Percentiles rank a stretch among this genome's conserved stretches.
These are phyloP conservation scores for Phaffia rhodozyma DNA, from an alignment of 1,284 basidiomycete species.

Conservation along the genomic window DNA sequence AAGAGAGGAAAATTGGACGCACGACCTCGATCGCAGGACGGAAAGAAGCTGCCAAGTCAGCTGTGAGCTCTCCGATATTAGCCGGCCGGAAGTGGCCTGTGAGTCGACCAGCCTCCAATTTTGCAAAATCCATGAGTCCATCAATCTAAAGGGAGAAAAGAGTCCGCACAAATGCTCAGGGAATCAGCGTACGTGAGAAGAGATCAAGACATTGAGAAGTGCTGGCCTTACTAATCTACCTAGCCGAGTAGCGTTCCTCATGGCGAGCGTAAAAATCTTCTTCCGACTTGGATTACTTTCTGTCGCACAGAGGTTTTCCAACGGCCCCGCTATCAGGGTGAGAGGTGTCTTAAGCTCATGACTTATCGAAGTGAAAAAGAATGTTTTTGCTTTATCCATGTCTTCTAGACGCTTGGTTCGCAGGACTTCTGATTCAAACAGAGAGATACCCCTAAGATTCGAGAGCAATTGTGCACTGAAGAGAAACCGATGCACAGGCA, in stretches of 20 bases:
- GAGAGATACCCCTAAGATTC: constrained; percentile 3
- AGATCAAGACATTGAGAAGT: too few species aligned
- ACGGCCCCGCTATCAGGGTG: background rate
- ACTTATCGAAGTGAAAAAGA: constrained; percentile 2
- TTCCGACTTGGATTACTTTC: background rate
- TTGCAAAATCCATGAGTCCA: constrained; percentile 33
- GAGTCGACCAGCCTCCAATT: constrained; percentile 32
- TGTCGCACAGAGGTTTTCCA: background rate
- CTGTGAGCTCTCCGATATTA: constrained; percentile 32
- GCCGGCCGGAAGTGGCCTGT: constrained; percentile 32
- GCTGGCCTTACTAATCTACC: background rate
- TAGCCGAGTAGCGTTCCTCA: background rate
- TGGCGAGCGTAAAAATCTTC: background rate
- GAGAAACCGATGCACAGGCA: background rate
- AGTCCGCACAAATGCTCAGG: too few species aligned
- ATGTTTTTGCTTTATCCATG: background rate
- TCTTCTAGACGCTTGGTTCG: background rate
- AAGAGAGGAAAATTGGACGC: background rate
- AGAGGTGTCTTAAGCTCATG: constrained; percentile 10
- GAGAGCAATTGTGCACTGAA: background rate
- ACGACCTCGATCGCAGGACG: constrained; percentile 21
- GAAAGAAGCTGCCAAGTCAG: constrained; percentile 36
- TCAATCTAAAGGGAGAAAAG: constrained; percentile 10
- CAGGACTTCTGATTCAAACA: background rate
- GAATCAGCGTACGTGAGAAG: too few species aligned